Conservation (phyloP, 2,329 filamentous ascomycete species). For the Aspergillus jensenii region DNA sequence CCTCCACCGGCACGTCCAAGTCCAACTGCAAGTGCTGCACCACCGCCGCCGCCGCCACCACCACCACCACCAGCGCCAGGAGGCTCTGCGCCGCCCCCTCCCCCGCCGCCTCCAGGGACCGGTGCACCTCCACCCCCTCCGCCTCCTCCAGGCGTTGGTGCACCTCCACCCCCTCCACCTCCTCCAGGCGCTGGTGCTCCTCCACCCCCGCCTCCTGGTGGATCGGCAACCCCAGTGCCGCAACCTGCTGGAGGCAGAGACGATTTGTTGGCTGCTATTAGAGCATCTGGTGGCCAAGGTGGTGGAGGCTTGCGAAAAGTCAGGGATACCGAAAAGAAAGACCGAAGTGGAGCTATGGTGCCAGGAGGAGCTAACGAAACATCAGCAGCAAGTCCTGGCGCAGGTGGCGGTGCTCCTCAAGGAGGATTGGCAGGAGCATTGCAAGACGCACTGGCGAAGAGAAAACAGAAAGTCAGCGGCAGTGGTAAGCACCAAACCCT, state of each 20-base stretch:
- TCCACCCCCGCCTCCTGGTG: constrained; percentile 36
- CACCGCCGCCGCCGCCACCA: constrained; percentile 35
- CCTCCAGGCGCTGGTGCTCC: constrained; percentile 38
- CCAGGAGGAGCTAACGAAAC: constrained; percentile 55
- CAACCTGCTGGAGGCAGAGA: constrained; percentile 39
- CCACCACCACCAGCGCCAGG: constrained; percentile 42
- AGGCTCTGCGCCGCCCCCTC: constrained; percentile 30
- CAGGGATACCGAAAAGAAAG: constrained; percentile 46
- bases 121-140: constrained; percentile 40
- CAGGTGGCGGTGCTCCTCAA: constrained; percentile 53
- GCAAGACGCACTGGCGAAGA: constrained; percentile 72
- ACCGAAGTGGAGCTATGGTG: constrained; percentile 46
- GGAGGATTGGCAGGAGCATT: constrained; percentile 78
- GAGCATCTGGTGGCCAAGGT: constrained; percentile 51
- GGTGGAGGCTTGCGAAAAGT: constrained; percentile 48
- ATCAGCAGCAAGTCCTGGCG: constrained; percentile 58
- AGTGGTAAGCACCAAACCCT: constrained; percentile 69
- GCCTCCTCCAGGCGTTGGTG: constrained; percentile 24
- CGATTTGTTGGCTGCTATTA: constrained; percentile 49
- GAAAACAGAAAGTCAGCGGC: constrained; percentile 91
- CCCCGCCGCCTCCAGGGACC: constrained; percentile 31
- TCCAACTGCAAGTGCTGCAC: constrained; percentile 25
- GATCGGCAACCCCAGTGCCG: constrained; percentile 46
- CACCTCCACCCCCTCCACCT: constrained; percentile 39
- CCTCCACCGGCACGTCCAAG: constrained; percentile 33